Percentiles rank a stretch among this genome's conserved stretches.
Evolutionary conservation across 2,329 filamentous ascomycete species (phyloP).

Genomic region (Phaeosphaeria sp.): DNA sequence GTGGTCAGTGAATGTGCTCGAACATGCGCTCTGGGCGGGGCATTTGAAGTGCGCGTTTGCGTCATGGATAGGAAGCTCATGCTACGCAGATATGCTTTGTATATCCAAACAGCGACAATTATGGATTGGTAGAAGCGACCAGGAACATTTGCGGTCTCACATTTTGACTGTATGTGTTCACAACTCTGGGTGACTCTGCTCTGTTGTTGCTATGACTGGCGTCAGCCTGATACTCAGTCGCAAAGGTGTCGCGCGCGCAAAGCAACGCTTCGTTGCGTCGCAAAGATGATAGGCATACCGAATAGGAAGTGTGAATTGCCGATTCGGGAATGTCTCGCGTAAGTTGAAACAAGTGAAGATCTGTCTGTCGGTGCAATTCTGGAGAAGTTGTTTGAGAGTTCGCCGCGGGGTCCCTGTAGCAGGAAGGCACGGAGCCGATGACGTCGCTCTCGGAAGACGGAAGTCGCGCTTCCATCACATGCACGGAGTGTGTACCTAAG

Average conservation of each 20-base stretch:
- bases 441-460: conserved; percentile 34
- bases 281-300: conserved; percentile 5
- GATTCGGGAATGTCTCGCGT: conserved; percentile 7
- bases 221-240: background rate
- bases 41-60: background rate
- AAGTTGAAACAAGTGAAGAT: conserved; percentile 15
- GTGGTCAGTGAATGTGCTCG: conserved; percentile 30
- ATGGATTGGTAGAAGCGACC: background rate
- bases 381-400: conserved; percentile 26
- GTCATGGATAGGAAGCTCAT: background rate
- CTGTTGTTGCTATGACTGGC: background rate
- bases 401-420: conserved; percentile 19
- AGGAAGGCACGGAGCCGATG: conserved; percentile 16
- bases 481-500: background rate
- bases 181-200: background rate
- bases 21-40: background rate
- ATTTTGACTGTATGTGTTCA: background rate
- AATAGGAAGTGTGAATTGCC: conserved; percentile 15
- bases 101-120: background rate
- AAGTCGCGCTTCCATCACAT: conserved; percentile 15
- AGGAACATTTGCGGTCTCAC: background rate
- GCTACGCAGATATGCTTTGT: background rate
- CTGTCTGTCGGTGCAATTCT: conserved; percentile 17
- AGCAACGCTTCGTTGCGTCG: background rate
- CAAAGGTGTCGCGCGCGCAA: background rate